Conservation (phyloP, 2,329 filamentous ascomycete species). For the Monilinia polystroma region DNA sequence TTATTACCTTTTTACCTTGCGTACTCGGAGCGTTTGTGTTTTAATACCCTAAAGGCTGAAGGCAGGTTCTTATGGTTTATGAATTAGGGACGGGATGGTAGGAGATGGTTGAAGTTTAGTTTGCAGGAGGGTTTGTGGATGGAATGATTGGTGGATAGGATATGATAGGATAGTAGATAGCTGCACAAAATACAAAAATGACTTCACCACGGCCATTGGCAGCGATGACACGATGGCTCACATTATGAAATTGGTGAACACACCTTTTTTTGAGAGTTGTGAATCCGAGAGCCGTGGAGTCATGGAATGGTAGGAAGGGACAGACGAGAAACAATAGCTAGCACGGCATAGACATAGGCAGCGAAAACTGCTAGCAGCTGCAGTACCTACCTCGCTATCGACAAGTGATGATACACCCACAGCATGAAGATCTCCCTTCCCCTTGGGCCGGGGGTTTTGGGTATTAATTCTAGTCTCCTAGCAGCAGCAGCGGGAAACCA, state of each 20-base stretch:
- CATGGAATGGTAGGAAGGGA: no score
- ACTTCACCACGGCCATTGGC: not conserved
- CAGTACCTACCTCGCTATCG: no score
- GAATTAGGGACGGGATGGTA: not conserved
- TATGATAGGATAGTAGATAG: not conserved
- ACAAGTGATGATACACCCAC: no score
- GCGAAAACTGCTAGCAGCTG: no score
- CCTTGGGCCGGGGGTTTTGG: no score
- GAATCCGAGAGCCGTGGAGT: no score
- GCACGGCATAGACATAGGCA: no score
- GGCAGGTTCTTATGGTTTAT: slow-evolving; percentile 5
- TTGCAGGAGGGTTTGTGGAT: not conserved
- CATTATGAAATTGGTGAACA: not conserved
- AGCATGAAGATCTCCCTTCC: no score
- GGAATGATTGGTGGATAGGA: not conserved
- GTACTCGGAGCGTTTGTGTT: slow-evolving; percentile 11
- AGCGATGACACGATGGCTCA: not conserved
- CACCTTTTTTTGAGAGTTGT: no score
- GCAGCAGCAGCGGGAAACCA: no score
- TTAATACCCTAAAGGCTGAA: slow-evolving; percentile 14
- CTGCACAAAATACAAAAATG: not conserved
- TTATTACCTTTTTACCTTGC: not conserved
- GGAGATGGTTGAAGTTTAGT: not conserved
- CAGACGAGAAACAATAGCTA: no score
- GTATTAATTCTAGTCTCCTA: no score